Evolutionary conservation across 202 grass and related monocot genomes (phyloP).

Genomic region (Zizania palustris): DNA sequence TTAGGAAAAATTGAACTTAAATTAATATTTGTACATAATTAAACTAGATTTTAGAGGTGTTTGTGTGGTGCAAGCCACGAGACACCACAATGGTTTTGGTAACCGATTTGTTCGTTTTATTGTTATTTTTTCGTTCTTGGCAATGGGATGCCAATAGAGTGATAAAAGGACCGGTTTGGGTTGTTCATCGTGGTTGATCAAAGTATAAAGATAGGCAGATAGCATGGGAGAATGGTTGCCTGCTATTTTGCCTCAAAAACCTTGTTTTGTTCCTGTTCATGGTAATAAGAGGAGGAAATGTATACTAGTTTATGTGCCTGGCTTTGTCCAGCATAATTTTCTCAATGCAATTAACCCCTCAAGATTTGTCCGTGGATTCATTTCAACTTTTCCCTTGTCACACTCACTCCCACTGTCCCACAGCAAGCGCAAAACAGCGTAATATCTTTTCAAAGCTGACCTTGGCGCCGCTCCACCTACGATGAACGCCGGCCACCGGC

Average conservation of each 20-base stretch:
- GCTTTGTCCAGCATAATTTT: too few relatives aligned
- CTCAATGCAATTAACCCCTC: too few relatives aligned
- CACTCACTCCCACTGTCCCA: too few relatives aligned
- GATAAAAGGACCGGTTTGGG: neutral
- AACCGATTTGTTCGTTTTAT: neutral
- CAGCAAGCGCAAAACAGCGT: too few relatives aligned
- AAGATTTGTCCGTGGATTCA: too few relatives aligned
- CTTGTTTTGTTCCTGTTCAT: neutral
- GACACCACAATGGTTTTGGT: conserved; percentile 40
- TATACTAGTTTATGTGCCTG: too few relatives aligned
- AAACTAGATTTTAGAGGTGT: conserved; percentile 17
- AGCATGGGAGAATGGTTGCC: neutral
- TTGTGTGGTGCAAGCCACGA: neutral
- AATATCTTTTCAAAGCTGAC: too few relatives aligned
- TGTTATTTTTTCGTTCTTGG: neutral
- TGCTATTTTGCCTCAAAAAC: neutral
- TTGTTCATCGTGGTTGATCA: neutral
- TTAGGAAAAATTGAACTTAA: too few relatives aligned
- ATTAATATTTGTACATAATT: conserved; percentile 28
- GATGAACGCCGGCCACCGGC: too few relatives aligned
- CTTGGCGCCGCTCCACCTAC: too few relatives aligned
- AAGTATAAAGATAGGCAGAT: neutral
- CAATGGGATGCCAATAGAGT: neutral
- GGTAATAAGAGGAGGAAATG: neutral
- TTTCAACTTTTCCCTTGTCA: too few relatives aligned